Evolutionary conservation across 2,329 filamentous ascomycete genomes (phyloP), one percentile per base, ranked within the genome.

Genomic region (Mycogone perniciosa): DNA sequence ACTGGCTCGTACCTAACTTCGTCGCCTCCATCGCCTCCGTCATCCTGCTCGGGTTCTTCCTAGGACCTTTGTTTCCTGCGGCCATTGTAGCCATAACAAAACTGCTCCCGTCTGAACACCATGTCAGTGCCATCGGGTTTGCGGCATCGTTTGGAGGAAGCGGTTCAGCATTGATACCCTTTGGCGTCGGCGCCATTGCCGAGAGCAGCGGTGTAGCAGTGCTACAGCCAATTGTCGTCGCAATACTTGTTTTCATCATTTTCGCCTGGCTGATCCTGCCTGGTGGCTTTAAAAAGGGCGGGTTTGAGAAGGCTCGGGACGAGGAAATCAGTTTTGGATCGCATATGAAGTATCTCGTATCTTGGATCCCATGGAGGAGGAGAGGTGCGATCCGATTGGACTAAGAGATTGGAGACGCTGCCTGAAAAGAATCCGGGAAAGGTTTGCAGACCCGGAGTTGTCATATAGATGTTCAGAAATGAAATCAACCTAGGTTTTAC

Each of bases 1-100:
- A 91, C 71, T 93, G 88, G 88, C 80, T 91, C 4, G 83, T 93
- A 0, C 88, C 88, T 0, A 80, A 81, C 50, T 89, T 92, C 62
- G 77, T 86, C 54, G 84, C 86, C 30, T 87, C 85, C 0, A 82
- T 86, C 7, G 74, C 90, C 10, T 84, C 86, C 29, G 85, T 90
- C 26, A 74, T 80, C 0, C 67, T 91, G 0, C 76, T 89, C 52
- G 89, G 89, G 0, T 88, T 92, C 73, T 89, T 91, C 60, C 79
- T 93, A 0, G 89, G 88, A 0, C 88, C 89, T 0, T 67, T 92
- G 13, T 92, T 91, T 63, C 87, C 88, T 0, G 85, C 84, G 1
- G 85, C 81, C 1, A 77, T 93, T 7, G 82, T 90, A 0, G 82
- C 81, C 1, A 80, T 83, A 3, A 88, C 87, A 0, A 89, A 88